These are phyloP conservation scores for Paecilomyces sp. DNA, from an alignment of 2,329 filamentous ascomycete genomes.

Conservation along the genomic window DNA sequence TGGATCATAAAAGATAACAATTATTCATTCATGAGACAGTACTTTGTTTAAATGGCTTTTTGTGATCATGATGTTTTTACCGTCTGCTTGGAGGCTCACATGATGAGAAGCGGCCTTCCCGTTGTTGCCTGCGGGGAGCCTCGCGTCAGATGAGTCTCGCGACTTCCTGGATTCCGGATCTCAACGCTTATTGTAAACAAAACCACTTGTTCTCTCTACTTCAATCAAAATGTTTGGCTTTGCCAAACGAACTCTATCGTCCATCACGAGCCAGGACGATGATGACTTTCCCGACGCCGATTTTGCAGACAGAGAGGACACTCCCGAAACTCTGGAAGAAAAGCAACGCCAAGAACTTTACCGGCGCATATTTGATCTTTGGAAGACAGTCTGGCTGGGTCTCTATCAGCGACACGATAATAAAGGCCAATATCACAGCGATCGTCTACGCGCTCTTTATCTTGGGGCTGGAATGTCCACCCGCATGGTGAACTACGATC, in stretches of 20 bases:
- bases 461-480: conserved; percentile 11
- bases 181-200: background rate
- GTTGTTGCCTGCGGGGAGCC: background rate
- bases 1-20: background rate
- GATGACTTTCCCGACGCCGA: background rate
- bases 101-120: background rate
- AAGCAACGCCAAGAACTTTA: background rate
- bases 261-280: background rate
- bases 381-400: background rate
- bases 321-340: background rate
- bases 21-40: background rate
- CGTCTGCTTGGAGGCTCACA: background rate
- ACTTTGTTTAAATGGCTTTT: background rate
- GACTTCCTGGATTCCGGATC: background rate
- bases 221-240: background rate
- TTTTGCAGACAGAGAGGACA: background rate
- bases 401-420: background rate
- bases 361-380: background rate
- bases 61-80: background rate
- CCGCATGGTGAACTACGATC: background rate
- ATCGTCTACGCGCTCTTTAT: conserved; percentile 12
- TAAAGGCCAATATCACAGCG: conserved; percentile 5
- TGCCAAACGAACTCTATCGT: background rate
- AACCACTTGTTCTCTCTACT: background rate
- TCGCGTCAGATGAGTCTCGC: background rate